These are phyloP conservation scores for Isoetes taiwanensis DNA, from an alignment of 75 land plant species.

Conservation along the genomic window DNA sequence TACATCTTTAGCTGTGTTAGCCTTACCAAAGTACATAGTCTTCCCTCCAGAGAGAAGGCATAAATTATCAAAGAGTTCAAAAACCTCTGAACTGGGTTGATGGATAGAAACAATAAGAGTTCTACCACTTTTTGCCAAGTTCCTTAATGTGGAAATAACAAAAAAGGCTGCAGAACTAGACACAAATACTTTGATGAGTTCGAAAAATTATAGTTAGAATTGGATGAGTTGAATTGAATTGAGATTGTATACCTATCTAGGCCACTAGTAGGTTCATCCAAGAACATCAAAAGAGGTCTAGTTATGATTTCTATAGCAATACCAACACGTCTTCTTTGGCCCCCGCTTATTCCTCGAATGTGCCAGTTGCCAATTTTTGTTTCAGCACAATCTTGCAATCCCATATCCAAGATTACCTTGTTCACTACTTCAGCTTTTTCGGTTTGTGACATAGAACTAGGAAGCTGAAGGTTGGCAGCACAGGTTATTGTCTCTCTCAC, in stretches of 20 bases:
- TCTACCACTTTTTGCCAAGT: slow-evolving; percentile 52
- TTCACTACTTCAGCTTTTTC: slow-evolving; percentile 21
- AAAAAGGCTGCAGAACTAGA: slow-evolving; percentile 75
- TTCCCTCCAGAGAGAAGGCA: slow-evolving; percentile 70
- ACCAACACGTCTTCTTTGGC: slow-evolving; percentile 28
- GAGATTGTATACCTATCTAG: slow-evolving; percentile 34
- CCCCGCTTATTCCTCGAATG: slow-evolving; percentile 25
- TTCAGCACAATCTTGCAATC: slow-evolving; percentile 19
- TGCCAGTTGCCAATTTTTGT: slow-evolving; percentile 30
- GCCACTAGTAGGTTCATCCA: slow-evolving; percentile 39
- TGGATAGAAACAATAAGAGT: slow-evolving; percentile 79
- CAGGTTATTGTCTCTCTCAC: slow-evolving; percentile 26
- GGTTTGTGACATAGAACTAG: slow-evolving; percentile 3
- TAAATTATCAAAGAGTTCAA: slow-evolving; percentile 62
- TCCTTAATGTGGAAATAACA: slow-evolving; percentile 54
- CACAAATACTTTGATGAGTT: too few relatives aligned
- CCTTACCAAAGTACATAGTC: slow-evolving; percentile 63
- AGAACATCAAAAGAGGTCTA: slow-evolving; percentile 17
- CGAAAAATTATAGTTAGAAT: too few relatives aligned
- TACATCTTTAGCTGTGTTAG: slow-evolving; percentile 38
- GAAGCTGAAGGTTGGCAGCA: slow-evolving; percentile 21
- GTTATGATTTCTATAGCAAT: slow-evolving; percentile 28
- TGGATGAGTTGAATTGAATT: too few relatives aligned
- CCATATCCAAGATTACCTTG: slow-evolving; percentile 30
- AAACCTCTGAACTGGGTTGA: slow-evolving; percentile 83